Evolutionary conservation across 2,329 filamentous ascomycete genomes (phyloP), one percentile per base, ranked within the genome.

Genomic region (Fusarium luffae): DNA sequence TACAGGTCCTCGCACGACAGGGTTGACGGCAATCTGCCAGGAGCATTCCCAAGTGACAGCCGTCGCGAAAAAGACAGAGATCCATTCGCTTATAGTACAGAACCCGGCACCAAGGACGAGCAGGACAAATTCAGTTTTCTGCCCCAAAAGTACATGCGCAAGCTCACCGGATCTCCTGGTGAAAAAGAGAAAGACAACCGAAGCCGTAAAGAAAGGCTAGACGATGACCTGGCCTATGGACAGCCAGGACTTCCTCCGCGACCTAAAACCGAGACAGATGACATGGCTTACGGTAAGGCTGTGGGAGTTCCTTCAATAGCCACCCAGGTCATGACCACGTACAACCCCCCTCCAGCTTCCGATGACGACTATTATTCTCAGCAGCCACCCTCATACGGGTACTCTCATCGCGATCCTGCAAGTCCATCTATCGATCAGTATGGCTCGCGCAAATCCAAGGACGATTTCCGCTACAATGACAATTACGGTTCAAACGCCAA

Each of bases 141-240:
- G 40, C 84, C 84, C 2, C 79, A 82, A 65, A 86, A 85, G 71
- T 86, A 86, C 68, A 80, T 79, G 71, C 77, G 79, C 54, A 76
- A 78, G 59, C 78, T 80, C 63, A 59, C 62, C 25, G 74, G 71
- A n/a, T 72, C 72, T 49, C 68, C 68, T 14, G 71, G 77, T 32
- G 69, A 74, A 34, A 72, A 75, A 54, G 69, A 71, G 37, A 68
- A 70, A 71, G 84, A 85, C 64, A 77, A 74, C 64, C 75, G 77
- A 43, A 76, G 76, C 44, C 74, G 75, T 56, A 75, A 77, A 34
- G 74, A 77, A n/a, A 74, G 68, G 55, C 55, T 71, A 42, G 82
- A 85, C 30, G 83, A 85, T 6, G 82, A 85, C 59, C 77, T 88
- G 12, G 85, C 85, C 5, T 88, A 88, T 65, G 86, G 86, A 30